Percentiles rank a stretch among this genome's conserved stretches.
These are phyloP conservation scores for Amanita fuliginea DNA, from an alignment of 768 basidiomycete genomes.

Conservation along the genomic window DNA sequence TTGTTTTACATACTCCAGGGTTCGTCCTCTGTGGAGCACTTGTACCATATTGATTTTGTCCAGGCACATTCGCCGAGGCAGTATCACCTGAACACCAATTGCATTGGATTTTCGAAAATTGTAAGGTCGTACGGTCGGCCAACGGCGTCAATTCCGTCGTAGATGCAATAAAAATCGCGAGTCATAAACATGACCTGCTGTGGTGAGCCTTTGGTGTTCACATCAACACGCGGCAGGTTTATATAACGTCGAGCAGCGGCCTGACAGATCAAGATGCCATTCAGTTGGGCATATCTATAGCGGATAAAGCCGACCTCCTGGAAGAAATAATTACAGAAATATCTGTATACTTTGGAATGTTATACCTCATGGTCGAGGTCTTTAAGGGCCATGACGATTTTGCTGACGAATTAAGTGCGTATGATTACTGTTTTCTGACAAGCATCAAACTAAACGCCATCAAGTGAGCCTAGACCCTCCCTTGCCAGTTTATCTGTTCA, in stretches of 20 bases:
- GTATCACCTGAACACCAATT: slow-evolving; percentile 89
- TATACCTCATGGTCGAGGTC: slow-evolving; percentile 91
- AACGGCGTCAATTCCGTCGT: slow-evolving; percentile 80
- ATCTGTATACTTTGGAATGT: slow-evolving; percentile 87
- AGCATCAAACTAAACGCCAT: slow-evolving; percentile 2
- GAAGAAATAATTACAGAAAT: slow-evolving; percentile 91
- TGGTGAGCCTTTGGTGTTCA: slow-evolving; percentile 33
- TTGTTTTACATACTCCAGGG: slow-evolving; percentile 93
- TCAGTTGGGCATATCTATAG: slow-evolving; percentile 56
- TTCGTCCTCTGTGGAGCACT: slow-evolving; percentile 16
- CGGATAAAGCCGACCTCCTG: slow-evolving; percentile 67
- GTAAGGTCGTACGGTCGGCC: slow-evolving; percentile 70
- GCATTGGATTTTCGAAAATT: slow-evolving; percentile 93
- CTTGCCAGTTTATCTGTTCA: slow-evolving; percentile 85
- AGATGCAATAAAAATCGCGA: slow-evolving; percentile 84
- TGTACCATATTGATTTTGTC: slow-evolving; percentile 2
- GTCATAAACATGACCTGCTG: slow-evolving; percentile 74
- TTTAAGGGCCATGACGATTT: slow-evolving; percentile 92
- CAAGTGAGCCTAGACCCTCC: slow-evolving; percentile 94
- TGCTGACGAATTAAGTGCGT: slow-evolving; percentile 91
- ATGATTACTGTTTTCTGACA: neutral
- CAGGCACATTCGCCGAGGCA: slow-evolving; percentile 87
- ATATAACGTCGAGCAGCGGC: slow-evolving; percentile 32
- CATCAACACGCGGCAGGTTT: slow-evolving; percentile 2
- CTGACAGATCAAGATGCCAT: slow-evolving; percentile 66